A percentile compares a stretch with the other conserved stretches of the same genome.
Conservation (phyloP, 2,329 filamentous ascomycete genomes). For the Mycosphaerelloides madeirae region DNA sequence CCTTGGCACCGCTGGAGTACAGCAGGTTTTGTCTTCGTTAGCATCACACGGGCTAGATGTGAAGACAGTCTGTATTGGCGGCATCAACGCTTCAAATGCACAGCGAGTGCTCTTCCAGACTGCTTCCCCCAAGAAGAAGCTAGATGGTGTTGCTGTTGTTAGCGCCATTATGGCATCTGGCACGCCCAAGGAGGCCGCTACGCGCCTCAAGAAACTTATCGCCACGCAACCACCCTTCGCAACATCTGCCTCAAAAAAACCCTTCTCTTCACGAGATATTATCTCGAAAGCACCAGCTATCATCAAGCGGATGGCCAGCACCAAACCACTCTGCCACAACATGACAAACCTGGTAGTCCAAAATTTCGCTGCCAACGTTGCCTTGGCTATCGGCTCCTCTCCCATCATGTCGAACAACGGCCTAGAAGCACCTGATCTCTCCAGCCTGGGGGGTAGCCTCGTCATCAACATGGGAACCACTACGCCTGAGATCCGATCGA, state of each 20-base stretch:
- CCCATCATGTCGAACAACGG: constrained; percentile 93
- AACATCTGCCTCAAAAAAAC: constrained; percentile 25
- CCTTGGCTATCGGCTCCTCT: constrained; percentile 75
- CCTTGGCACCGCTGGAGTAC: constrained; percentile 68
- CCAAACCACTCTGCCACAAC: constrained; percentile 77
- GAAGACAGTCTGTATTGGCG: constrained; percentile 79
- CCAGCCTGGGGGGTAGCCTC: constrained; percentile 67
- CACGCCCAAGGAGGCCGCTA: constrained; percentile 61
- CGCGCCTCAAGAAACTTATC: constrained; percentile 55
- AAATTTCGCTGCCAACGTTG: constrained; percentile 90
- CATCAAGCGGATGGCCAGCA: constrained; percentile 57
- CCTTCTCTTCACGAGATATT: constrained; percentile 27
- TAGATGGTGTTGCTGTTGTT: constrained; percentile 83
- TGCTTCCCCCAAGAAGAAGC: constrained; percentile 49
- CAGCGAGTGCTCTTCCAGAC: constrained; percentile 71
- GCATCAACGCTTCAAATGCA: constrained; percentile 72
- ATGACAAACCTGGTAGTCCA: constrained; percentile 98
- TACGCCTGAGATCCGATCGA: constrained; percentile 66
- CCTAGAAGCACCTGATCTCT: constrained; percentile 76
- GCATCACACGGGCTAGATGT: constrained; percentile 41
- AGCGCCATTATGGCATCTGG: constrained; percentile 76
- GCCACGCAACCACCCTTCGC: constrained; percentile 37
- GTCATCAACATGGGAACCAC: constrained; percentile 95
- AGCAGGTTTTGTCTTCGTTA: constrained; percentile 61
- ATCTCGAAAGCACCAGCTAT: constrained; percentile 26